Evolutionary conservation across 2,329 filamentous ascomycete species (phyloP).

Genomic region (Cyclaneusma minus): DNA sequence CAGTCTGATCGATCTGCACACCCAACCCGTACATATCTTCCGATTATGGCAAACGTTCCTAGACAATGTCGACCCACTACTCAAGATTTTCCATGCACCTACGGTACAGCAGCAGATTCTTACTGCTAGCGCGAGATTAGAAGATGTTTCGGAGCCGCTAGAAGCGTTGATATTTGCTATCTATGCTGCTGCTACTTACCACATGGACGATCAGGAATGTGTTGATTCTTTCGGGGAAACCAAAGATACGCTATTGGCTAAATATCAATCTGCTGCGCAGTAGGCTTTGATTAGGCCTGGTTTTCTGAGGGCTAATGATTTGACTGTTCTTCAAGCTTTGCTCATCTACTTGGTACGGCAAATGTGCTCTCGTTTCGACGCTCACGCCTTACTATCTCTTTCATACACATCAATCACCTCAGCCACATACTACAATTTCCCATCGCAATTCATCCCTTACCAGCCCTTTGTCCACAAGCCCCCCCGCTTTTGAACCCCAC

Average conservation of each 20-base stretch:
- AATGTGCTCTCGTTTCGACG: too few species aligned
- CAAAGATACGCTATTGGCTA: slow-evolving; percentile 31
- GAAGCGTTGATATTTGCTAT: slow-evolving; percentile 56
- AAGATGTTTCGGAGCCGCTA: slow-evolving; percentile 27
- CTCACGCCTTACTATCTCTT: slow-evolving; percentile 1
- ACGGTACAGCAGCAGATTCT: slow-evolving; percentile 50
- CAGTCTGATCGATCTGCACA: slow-evolving; percentile 34
- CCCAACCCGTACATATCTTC: slow-evolving; percentile 41
- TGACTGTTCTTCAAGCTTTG: slow-evolving; percentile 51
- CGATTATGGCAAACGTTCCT: slow-evolving; percentile 56
- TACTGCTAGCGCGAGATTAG: slow-evolving; percentile 39
- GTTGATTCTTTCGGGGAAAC: slow-evolving; percentile 34
- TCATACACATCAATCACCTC: slow-evolving; percentile 9
- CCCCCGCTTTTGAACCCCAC: too few species aligned
- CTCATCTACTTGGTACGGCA: slow-evolving; percentile 50
- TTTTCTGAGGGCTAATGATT: slow-evolving; percentile 48
- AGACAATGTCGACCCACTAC: slow-evolving; percentile 51
- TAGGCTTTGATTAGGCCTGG: slow-evolving; percentile 51
- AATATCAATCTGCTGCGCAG: slow-evolving; percentile 42
- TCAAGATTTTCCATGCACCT: slow-evolving; percentile 53
- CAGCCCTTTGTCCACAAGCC: slow-evolving; percentile 18
- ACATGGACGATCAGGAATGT: slow-evolving; percentile 38
- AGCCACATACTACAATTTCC: neutral
- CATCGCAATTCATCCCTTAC: slow-evolving; percentile 8
- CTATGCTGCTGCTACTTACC: slow-evolving; percentile 42